A percentile compares a stretch with the other conserved stretches of the same genome.
These are phyloP conservation scores for Trypanosomatidae sp. DNA, from an alignment of 208 protist species.

Conservation along the genomic window DNA sequence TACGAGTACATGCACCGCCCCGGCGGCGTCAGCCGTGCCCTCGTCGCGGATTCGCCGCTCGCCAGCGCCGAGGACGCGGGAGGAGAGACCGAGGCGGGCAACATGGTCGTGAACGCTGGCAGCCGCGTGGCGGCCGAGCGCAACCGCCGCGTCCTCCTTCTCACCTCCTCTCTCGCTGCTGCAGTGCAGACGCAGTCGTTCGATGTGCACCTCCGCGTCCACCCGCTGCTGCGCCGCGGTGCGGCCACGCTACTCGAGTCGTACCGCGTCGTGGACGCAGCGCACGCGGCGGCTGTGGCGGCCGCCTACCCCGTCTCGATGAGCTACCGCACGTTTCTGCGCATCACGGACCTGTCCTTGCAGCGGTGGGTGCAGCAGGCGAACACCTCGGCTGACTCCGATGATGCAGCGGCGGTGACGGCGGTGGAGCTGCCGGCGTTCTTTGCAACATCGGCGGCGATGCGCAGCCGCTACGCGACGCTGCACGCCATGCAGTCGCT, in stretches of 20 bases:
- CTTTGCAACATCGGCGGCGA: slow-evolving; percentile 19
- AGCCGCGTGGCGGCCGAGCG: slow-evolving; percentile 12
- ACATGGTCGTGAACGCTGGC: slow-evolving; percentile 18
- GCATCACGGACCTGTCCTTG: slow-evolving; percentile 73
- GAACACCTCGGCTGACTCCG: background rate
- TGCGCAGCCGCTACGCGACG: slow-evolving; percentile 10
- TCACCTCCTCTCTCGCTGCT: slow-evolving; percentile 24
- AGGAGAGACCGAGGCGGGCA: slow-evolving; percentile 11
- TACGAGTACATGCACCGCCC: slow-evolving; percentile 37
- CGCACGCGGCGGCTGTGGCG: slow-evolving; percentile 10
- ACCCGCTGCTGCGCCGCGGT: slow-evolving; percentile 36
- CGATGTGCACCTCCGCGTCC: slow-evolving; percentile 31
- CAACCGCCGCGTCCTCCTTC: slow-evolving; percentile 29
- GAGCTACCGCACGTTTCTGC: slow-evolving; percentile 67
- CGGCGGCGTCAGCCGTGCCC: slow-evolving; percentile 27
- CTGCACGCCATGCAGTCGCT: slow-evolving; percentile 15
- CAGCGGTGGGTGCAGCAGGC: slow-evolving; percentile 27
- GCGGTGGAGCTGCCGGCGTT: slow-evolving; percentile 23
- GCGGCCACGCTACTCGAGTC: slow-evolving; percentile 31
- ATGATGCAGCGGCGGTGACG: background rate
- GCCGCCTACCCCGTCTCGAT: slow-evolving; percentile 48
- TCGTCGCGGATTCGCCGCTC: slow-evolving; percentile 10
- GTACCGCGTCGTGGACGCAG: slow-evolving; percentile 34
- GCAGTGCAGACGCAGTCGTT: slow-evolving; percentile 12
- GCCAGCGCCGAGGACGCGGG: slow-evolving; percentile 16